Evolutionary conservation across 2,329 filamentous ascomycete species (phyloP).

Genomic region (Colletotrichum destructivum): DNA sequence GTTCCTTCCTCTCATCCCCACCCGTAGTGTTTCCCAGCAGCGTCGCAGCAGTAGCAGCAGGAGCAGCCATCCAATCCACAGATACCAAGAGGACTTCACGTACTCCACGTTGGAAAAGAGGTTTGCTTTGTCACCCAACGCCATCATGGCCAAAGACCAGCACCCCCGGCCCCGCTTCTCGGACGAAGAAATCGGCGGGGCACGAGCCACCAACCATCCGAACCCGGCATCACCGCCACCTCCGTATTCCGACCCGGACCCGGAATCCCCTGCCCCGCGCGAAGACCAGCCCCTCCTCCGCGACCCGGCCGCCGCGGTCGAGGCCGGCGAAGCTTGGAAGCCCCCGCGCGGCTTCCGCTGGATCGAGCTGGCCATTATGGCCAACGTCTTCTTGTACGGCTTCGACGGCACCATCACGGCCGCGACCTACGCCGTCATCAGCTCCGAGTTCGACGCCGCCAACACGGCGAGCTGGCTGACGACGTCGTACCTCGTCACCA

Average conservation of each 20-base stretch:
- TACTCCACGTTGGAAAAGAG: not conserved
- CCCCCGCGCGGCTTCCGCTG: conserved; percentile 67
- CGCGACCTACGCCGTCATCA: conserved; percentile 81
- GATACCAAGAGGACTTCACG: not conserved
- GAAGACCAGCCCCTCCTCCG: conserved; percentile 47
- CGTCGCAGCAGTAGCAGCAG: too few relatives aligned
- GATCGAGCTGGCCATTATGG: conserved; percentile 75
- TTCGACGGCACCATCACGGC: conserved; percentile 84
- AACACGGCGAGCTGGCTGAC: conserved; percentile 84
- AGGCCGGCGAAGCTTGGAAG: conserved; percentile 56
- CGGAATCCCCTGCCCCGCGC: conserved; percentile 15
- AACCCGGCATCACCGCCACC: conserved; percentile 19
- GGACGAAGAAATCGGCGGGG: conserved; percentile 25
- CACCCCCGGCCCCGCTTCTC: conserved; percentile 24
- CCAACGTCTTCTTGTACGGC: conserved; percentile 75
- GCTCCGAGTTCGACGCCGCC: conserved; percentile 80
- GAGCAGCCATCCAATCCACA: not conserved
- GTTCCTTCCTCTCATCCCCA: conserved; percentile 1
- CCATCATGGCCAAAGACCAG: conserved; percentile 6
- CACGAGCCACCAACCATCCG: conserved; percentile 22
- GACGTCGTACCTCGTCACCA: conserved; percentile 80
- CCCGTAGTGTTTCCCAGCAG: not conserved
- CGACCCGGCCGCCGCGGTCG: conserved; percentile 34
- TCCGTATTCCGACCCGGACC: conserved; percentile 12
- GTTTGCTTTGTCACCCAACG: not conserved